Base-by-base conservation (phyloP, 2,329 filamentous ascomycete species). In the Aspergillus awamori region DNA sequence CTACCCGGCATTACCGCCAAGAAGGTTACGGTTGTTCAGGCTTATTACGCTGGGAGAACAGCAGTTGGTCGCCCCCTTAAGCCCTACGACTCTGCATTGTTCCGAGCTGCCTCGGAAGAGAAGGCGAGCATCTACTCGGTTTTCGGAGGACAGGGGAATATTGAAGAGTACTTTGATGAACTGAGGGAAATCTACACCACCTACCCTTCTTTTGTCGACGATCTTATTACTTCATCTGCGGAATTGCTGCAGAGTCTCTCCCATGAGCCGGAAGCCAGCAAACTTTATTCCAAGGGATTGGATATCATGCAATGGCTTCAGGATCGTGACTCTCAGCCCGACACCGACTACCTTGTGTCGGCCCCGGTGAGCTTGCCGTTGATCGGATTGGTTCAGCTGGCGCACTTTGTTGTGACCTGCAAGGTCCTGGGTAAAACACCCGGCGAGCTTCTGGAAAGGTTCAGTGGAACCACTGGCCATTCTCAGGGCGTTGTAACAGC, bases 111-210 rank as follows among this genome's bases (percentile, higher is more conserved):
- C 8, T 88, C 90, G 51, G 93, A 97, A 65, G 89, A 87, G 64
- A 88, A 89, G 59, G 93, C 93, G 58, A 89, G 87, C 70, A 86
- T 99, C 62, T 99, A 97, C 82, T 93, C 89, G 67, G 93, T 99
- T 64, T 97, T 98, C 69, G 95, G 95, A 62, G 95, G 95, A 6
- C 95, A 99, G 77, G 95, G 95, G 70, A 99, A 99, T 79, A 98
- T 99, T 66, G 94, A 99, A 79, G 96, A 99, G 80, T 99, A 99
- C 80, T 99, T 99, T 72, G 94, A 99, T 69, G 95, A 99, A 82
- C 86, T 99, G 64, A 89, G 95, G 59, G 90, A 96, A 76, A 86
- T 98, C 61, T 94, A 94, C 82, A 88, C 84, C 70, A 97, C 93
- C 62, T 99, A 99, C 80, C 89, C 91, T 11, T 90, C 90, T 28